Evolutionary conservation across 257 asterid genomes (phyloP), one percentile per base, ranked within the genome.

Genomic region (Orobanche coerulescens): DNA sequence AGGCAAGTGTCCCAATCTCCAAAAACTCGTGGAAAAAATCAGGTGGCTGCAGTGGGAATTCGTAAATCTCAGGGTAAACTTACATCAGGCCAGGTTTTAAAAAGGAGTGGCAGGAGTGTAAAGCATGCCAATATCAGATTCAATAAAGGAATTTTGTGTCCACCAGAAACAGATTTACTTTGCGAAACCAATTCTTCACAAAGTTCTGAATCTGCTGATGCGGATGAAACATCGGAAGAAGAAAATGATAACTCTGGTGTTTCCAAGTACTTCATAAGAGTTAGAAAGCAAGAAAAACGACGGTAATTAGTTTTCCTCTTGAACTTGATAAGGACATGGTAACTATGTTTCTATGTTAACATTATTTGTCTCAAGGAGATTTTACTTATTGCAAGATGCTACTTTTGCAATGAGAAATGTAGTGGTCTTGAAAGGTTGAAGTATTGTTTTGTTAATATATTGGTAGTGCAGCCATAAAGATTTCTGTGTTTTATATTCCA

Each of bases 171-270:
- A 15, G 58, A 64, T 63, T 19, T 67, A 67, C 60, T 69, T 54
- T 57, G 28, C 51, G 65, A 67, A 42, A 28, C 47, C 31, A 43
- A 23, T 26, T 12, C 49, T 64, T 23, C 71, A 40, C 69, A 20
- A 62, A 54, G 58, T 67, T 25, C 53, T 72, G 31, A 54, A 62
- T 48, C 70, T 50, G 22, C 51, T 73, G 62, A 56, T 47, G 74
- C 69, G 37, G 76, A 82, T 48, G 83, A 69, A 72, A 74, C 67
- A 63, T 75, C 84, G 61, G 91, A 84, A 62, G 81, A 69, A 65
- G 78, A 74, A 18, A 67, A 61, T 67, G 87, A 78, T 24, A 66
- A 36, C 67, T 44, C 74, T 54, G 65, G 57, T 31, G 64, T 74
- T 64, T 77, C 78, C 46, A 64, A 68, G 61, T 66, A 76, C 51